Conservation (phyloP, 116 monocot genomes). For the Posidonia oceanica region DNA sequence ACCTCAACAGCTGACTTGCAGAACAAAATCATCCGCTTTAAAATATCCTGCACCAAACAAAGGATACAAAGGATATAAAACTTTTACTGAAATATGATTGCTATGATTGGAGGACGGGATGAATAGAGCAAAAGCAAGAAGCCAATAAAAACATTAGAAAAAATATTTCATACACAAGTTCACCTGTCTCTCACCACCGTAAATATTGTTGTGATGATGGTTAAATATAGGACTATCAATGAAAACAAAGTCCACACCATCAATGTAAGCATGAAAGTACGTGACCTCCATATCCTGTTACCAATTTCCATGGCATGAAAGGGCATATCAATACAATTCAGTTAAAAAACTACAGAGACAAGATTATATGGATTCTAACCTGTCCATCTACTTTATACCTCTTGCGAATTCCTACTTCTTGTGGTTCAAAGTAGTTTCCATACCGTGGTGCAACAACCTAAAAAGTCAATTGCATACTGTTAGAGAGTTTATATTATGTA, state of each 20-base stretch:
- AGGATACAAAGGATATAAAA: too few species aligned
- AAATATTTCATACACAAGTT: not conserved
- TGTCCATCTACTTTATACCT: slow-evolving; percentile 69
- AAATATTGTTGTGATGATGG: slow-evolving; percentile 45
- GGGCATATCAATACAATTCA: not conserved
- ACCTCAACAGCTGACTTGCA: slow-evolving; percentile 96
- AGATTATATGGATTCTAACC: slow-evolving; percentile 19
- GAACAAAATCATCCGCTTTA: slow-evolving; percentile 73
- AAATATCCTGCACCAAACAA: slow-evolving; percentile 41
- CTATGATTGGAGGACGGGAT: not conserved
- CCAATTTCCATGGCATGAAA: not conserved
- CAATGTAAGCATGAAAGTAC: slow-evolving; percentile 67
- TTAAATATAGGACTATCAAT: slow-evolving; percentile 51
- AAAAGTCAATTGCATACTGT: not conserved
- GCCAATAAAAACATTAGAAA: not conserved
- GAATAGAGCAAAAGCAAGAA: not conserved
- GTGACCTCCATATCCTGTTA: slow-evolving; percentile 75
- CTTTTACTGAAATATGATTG: not conserved
- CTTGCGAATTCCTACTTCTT: slow-evolving; percentile 42
- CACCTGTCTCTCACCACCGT: slow-evolving; percentile 43
- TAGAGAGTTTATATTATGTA: too few species aligned
- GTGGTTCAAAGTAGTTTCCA: slow-evolving; percentile 56
- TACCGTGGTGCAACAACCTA: slow-evolving; percentile 79
- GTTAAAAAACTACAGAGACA: not conserved
- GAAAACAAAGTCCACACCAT: slow-evolving; percentile 92